Evolutionary conservation across 495 filamentous ascomycete genomes (phyloP), one percentile per base, ranked within the genome.

Genomic region (Penicillium pulvis): DNA sequence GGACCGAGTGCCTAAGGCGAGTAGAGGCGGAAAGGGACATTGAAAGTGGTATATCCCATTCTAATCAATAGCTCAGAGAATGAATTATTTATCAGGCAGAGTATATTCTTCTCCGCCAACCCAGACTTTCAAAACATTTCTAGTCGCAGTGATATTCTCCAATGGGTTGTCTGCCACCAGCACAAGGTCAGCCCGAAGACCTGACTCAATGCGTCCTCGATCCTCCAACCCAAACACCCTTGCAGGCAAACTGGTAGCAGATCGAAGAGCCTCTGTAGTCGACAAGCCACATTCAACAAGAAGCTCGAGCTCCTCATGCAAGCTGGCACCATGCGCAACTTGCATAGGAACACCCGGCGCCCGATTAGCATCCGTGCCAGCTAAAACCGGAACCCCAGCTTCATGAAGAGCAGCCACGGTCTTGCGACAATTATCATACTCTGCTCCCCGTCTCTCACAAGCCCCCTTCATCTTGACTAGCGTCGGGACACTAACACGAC

Each of bases 141-240:
- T 26, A 7, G 73, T 73, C 17, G 71, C 73, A 5, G 59, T 62
- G 39, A 80, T 74, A 58, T 79, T 67, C 45, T 61, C 50, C 24
- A 73, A 43, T 6, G 76, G 75, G 56, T 80, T 63, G 23, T 64
- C 73, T 33, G 69, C 60, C 39, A 80, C 48, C 26, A 79, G 63
- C 9, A 80, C 39, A 14, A 79, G 45, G 51, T 80, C 78, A 0
- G 78, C 75, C 19, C 70, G 65, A 57, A 62, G 67, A 17, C 76
- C 73, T 1, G 64, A 56, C 14, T 39, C 57, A 58, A 80, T 74
- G 12, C 59, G 56, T 28, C 76, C 75, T 8, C 76, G 71, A 45
- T 78, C 68, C 0, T 47, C 33, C 11, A 73, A 67, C 49, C 69
- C 53, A 55, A 78, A 78, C 28, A 61, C 61, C 53, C 66, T 57